phyloP scores from a whole-genome alignment of 768 basidiomycete species.

The Epithele typhae region DNA sequence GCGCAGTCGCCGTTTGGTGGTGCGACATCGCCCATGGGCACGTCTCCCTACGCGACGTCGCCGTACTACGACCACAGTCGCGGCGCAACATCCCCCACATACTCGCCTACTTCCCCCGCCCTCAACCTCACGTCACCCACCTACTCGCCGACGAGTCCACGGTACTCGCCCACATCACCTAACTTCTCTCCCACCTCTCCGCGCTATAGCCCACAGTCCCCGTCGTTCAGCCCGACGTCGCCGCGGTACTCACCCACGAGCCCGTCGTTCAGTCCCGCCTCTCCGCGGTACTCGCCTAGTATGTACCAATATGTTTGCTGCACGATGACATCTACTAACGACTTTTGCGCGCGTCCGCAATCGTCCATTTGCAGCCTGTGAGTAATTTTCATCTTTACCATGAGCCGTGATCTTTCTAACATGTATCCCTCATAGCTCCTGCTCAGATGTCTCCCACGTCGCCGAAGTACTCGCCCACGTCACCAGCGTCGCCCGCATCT shows the following conservation, averaged over 20 bases:
- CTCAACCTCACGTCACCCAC: slow-evolving; percentile 80
- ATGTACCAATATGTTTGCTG: slow-evolving; percentile 37
- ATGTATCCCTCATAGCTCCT: too few species aligned
- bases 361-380: slow-evolving; percentile 43
- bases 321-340: not conserved
- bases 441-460: slow-evolving; percentile 85
- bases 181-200: slow-evolving; percentile 86
- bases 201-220: slow-evolving; percentile 83
- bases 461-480: slow-evolving; percentile 91
- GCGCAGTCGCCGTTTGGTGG: slow-evolving; percentile 80
- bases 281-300: slow-evolving; percentile 88
- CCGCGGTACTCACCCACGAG: slow-evolving; percentile 87
- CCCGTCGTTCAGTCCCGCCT: slow-evolving; percentile 90
- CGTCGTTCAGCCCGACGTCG: slow-evolving; percentile 87
- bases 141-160: slow-evolving; percentile 63
- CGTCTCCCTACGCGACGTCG: slow-evolving; percentile 80
- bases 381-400: too few species aligned
- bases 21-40: slow-evolving; percentile 79
- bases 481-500: slow-evolving; percentile 88
- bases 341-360: too few species aligned
- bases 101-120: slow-evolving; percentile 84
- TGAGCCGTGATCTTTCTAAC: too few species aligned
- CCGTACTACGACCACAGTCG: slow-evolving; percentile 72
- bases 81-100: slow-evolving; percentile 72
- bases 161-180: slow-evolving; percentile 83